phyloP scores from a whole-genome alignment of 2,329 filamentous ascomycete species.

The Aspergillus candidus region DNA sequence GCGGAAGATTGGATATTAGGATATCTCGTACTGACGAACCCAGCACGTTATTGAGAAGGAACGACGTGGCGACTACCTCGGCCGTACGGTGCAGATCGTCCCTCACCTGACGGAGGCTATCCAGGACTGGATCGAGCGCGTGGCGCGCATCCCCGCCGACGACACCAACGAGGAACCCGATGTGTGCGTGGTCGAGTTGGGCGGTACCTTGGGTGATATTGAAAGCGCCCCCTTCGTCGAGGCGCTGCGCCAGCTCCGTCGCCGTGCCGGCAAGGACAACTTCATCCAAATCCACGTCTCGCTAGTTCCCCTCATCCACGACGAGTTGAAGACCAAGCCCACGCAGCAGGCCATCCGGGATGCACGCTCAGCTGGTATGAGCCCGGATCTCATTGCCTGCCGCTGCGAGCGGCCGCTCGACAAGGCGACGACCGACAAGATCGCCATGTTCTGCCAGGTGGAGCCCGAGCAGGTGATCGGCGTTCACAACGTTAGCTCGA shows the following conservation, averaged over 20 bases:
- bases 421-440: conserved; percentile 70
- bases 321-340: conserved; percentile 93
- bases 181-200: conserved; percentile 69
- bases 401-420: conserved; percentile 76
- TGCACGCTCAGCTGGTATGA: conserved; percentile 72
- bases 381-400: conserved; percentile 80
- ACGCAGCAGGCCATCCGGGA: conserved; percentile 86
- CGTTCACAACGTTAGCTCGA: conserved; percentile 81
- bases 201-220: conserved; percentile 60
- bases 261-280: conserved; percentile 67
- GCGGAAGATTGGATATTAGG: too few species aligned
- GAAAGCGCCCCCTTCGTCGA: conserved; percentile 85
- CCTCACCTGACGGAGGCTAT: conserved; percentile 89
- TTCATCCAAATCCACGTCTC: conserved; percentile 80
- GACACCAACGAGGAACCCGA: conserved; percentile 77
- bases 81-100: conserved; percentile 83
- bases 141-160: conserved; percentile 79
- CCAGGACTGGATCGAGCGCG: conserved; percentile 85
- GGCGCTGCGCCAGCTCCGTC: conserved; percentile 71
- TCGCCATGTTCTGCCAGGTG: conserved; percentile 83
- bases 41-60: conserved; percentile 75
- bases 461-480: conserved; percentile 77
- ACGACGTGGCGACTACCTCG: conserved; percentile 71
- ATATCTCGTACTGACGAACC: too few species aligned
- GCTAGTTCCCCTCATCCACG: conserved; percentile 65